Base-by-base conservation (phyloP, 2,329 filamentous ascomycete species). In the Penicillium expansum region DNA sequence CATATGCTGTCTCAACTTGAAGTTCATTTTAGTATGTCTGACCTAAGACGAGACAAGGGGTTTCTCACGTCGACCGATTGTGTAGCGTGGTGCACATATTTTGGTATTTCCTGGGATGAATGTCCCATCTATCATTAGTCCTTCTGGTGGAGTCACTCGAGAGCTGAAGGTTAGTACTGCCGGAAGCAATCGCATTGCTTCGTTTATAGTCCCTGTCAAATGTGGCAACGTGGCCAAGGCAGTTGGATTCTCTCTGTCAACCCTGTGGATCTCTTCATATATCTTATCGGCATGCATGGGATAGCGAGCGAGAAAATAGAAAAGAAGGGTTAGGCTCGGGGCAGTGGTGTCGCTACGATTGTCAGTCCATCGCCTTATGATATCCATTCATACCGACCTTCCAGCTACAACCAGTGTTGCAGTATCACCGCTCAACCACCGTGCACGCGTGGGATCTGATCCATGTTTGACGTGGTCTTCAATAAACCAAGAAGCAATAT, bases 1-100 rank as follows among this genome's bases (percentile, higher is more conserved):
- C 8, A 76, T 76, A 59, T 66, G 77, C n/a, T 72, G 68, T 1
- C n/a, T 43, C 47, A 27, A 47, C 58, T 14, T 52, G 11, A 39
- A 1, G 9, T 18, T 10, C 1, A 14, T 1, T 14, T 48, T 11
- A 38, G 41, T 38, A 13, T 18, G 24, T 30, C n/a, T 7, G 16
- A 29, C 11, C 1, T 2, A 42, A 29, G 13, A 16, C 3, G n/a
- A 3, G 20, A 24, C n/a, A n/a, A 4, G 10, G 29, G 3, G 11
- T 5, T 10, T 22, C 44, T 39, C 29, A 49, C 52, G 35, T 54
- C 52, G 43, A 27, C 52, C 52, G 3, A 49, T 49, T 16, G 35
- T 54, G 16, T 49, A 54, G 11, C 44, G 52, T 18, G 52, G 52
- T 4, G 43, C 44, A 14, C 44, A 54, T 18, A 54, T 33, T 4